A percentile compares a stretch with the other conserved stretches of the same genome.
Conservation (phyloP, 352 stramenopile species). For the Pythium sp. region DNA sequence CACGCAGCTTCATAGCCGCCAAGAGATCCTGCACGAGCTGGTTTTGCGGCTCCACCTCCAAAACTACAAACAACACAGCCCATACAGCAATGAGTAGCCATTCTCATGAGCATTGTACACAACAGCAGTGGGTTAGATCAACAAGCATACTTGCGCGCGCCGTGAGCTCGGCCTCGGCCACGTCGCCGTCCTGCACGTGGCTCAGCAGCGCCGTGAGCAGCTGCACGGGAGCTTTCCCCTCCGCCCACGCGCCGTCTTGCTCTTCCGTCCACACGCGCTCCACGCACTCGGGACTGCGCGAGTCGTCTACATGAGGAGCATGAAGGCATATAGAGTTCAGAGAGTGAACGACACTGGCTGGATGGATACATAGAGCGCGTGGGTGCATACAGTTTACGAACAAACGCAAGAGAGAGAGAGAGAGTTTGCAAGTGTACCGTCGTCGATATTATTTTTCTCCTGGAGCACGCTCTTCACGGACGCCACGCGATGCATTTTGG, state of each 20-base stretch:
- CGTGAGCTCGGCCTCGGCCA: slow-evolving; percentile 43
- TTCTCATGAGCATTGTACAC: background rate
- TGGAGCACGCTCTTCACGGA: slow-evolving; percentile 28
- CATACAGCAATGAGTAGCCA: background rate
- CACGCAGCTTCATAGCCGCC: slow-evolving; percentile 56
- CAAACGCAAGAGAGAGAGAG: background rate
- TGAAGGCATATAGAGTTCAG: background rate
- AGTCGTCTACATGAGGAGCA: slow-evolving; percentile 1
- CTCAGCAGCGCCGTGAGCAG: slow-evolving; percentile 55
- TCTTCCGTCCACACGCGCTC: slow-evolving; percentile 62
- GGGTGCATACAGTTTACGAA: background rate
- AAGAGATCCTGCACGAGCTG: slow-evolving; percentile 63
- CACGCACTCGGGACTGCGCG: slow-evolving; percentile 39
- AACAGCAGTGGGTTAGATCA: background rate
- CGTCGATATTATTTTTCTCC: slow-evolving; percentile 23
- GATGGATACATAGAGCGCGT: background rate
- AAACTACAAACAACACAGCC: slow-evolving; percentile 27
- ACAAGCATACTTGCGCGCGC: slow-evolving; percentile 41
- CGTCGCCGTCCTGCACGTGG: slow-evolving; percentile 55
- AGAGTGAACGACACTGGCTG: background rate
- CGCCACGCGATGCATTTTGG: slow-evolving; percentile 30
- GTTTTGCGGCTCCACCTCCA: slow-evolving; percentile 59
- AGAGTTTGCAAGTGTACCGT: background rate
- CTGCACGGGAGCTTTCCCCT: slow-evolving; percentile 53
- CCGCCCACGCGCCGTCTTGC: slow-evolving; percentile 58